phyloP scores from a whole-genome alignment of 2,329 filamentous ascomycete species.

The Xylaria sp. region DNA sequence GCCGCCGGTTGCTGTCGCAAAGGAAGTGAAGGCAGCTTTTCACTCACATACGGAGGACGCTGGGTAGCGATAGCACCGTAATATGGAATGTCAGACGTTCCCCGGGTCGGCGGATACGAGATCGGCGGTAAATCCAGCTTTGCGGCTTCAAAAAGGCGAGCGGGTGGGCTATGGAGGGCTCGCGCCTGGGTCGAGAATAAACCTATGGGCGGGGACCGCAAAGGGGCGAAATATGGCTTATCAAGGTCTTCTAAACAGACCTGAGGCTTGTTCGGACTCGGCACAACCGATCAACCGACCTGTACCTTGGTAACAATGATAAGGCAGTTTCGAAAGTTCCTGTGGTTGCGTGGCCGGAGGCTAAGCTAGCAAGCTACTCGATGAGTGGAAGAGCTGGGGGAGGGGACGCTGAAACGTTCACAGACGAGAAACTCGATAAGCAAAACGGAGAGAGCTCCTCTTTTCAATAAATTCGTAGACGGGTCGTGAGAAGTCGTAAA shows the following conservation, averaged over 20 bases:
- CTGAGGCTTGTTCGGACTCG: not conserved
- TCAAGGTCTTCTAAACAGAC: not conserved
- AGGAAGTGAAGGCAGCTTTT: conserved; percentile 77
- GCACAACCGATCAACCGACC: not conserved
- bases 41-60: conserved; percentile 74
- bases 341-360: not conserved
- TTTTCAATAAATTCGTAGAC: conserved; percentile 31
- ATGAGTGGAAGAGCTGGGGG: not conserved
- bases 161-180: conserved; percentile 34
- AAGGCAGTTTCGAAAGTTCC: not conserved
- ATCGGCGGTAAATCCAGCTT: conserved; percentile 95
- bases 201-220: not conserved
- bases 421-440: conserved; percentile 6
- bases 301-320: not conserved
- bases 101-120: conserved; percentile 83
- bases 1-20: conserved; percentile 75
- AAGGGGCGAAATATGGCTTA: not conserved
- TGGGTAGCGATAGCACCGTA: conserved; percentile 74
- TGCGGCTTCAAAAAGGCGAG: conserved; percentile 69
- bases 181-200: conserved; percentile 22
- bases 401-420: not conserved
- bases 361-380: not conserved
- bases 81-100: conserved; percentile 75
- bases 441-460: conserved; percentile 17
- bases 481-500: conserved; percentile 43